These are phyloP conservation scores for Pseudocercospora cruenta DNA, from an alignment of 2,329 filamentous ascomycete genomes.

Conservation along the genomic window DNA sequence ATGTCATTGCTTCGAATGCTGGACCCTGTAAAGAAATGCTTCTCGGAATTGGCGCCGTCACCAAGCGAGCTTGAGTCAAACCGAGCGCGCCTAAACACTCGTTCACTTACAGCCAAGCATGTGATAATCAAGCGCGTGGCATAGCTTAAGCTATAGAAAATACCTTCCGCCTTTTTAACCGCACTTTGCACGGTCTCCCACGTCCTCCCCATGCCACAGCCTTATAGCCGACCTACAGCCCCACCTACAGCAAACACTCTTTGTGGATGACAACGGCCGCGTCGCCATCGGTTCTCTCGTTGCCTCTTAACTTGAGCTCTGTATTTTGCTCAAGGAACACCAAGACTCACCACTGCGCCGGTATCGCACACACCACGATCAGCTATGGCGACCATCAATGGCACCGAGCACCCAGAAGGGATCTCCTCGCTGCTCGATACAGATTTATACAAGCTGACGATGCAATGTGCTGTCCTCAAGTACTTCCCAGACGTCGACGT, in stretches of 20 bases:
- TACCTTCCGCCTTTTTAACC: neutral
- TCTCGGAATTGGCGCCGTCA: neutral
- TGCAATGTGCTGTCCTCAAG: constrained; percentile 96
- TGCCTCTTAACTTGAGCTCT: neutral
- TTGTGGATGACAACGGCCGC: neutral
- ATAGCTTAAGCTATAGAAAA: neutral
- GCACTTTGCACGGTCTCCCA: neutral
- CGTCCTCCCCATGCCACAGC: neutral
- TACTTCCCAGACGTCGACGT: constrained; percentile 83
- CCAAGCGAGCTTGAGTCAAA: neutral
- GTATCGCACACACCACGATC: neutral
- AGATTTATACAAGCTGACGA: constrained; percentile 93
- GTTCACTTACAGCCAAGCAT: constrained; percentile 6
- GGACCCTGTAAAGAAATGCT: neutral
- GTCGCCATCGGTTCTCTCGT: neutral
- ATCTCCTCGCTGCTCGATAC: constrained; percentile 54
- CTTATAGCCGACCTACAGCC: neutral
- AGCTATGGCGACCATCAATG: constrained; percentile 26
- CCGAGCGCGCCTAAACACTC: neutral
- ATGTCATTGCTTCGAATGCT: neutral
- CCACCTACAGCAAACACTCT: neutral
- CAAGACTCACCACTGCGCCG: neutral
- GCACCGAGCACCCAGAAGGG: constrained; percentile 37
- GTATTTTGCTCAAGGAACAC: neutral
- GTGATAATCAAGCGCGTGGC: neutral